A percentile compares a stretch with the other conserved stretches of the same genome.
Conservation (phyloP, 192 early-diverging fungal genomes). For the Dispira parvispora region DNA sequence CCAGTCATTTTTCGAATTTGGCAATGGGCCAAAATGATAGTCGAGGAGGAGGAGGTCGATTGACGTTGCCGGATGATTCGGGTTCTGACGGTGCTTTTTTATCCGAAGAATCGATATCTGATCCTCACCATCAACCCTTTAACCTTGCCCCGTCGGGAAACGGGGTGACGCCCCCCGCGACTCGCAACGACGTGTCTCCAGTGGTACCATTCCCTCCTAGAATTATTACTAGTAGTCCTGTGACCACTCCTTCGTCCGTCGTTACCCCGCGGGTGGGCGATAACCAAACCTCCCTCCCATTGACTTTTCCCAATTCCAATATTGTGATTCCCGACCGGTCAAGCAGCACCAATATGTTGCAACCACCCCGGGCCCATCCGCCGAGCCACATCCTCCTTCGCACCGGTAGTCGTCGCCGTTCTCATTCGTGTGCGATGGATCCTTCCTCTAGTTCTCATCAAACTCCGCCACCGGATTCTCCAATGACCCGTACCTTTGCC, state of each 20-base stretch:
- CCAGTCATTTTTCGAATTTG: not conserved
- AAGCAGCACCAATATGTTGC: not conserved
- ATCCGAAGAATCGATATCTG: not conserved
- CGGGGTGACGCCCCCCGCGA: slow-evolving; percentile 7
- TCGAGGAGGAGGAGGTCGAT: not conserved
- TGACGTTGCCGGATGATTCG: not conserved
- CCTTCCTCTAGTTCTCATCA: not conserved
- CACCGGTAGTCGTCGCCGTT: slow-evolving; percentile 8
- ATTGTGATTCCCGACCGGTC: not conserved
- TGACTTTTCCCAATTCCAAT: not conserved
- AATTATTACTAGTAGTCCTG: no score
- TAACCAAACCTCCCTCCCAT: not conserved
- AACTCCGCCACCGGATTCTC: not conserved
- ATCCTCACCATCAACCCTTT: not conserved
- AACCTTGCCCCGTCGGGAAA: not conserved
- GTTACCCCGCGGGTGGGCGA: not conserved
- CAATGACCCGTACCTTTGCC: slow-evolving; percentile 2
- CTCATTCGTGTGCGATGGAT: slow-evolving; percentile 1
- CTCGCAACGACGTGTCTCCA: not conserved
- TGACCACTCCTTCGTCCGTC: not conserved
- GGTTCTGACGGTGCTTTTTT: slow-evolving; percentile 6
- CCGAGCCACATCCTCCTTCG: not conserved
- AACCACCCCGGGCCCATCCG: not conserved
- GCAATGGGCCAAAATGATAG: not conserved
- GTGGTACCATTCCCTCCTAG: not conserved